A percentile compares a stretch with the other conserved stretches of the same genome.
Evolutionary conservation across 257 asterid genomes (phyloP).

Genomic region (Nicotiana benthamiana): DNA sequence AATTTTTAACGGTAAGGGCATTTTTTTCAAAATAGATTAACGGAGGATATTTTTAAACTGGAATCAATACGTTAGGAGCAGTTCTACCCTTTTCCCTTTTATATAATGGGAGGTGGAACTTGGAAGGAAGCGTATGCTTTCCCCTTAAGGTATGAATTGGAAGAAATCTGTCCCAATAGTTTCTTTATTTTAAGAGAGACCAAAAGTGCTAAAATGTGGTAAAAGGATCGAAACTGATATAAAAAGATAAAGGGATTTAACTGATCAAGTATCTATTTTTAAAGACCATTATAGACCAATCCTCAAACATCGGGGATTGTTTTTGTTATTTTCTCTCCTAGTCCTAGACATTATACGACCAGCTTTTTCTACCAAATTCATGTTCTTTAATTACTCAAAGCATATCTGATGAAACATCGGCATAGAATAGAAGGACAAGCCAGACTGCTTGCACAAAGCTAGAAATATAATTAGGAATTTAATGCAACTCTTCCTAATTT

Average conservation of each 20-base stretch:
- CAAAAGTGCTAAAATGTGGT: not conserved
- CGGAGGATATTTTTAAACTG: no score
- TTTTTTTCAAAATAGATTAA: no score
- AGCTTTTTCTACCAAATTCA: not conserved
- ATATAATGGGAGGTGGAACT: no score
- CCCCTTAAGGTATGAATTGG: no score
- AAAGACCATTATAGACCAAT: not conserved
- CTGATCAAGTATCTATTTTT: not conserved
- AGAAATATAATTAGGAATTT: not conserved
- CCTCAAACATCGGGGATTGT: not conserved
- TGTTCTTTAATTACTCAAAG: not conserved
- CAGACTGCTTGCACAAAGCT: not conserved
- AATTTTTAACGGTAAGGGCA: no score
- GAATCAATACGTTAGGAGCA: no score
- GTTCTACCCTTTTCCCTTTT: no score
- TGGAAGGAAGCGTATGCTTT: no score
- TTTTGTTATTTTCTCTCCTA: not conserved
- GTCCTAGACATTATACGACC: not conserved
- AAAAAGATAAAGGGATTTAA: not conserved
- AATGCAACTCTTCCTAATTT: no score
- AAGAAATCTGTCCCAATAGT: no score
- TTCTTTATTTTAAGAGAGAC: not conserved
- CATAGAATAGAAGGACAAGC: not conserved
- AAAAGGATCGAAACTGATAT: not conserved
- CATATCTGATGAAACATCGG: not conserved